Evolutionary conservation across 176 grass and related monocot species (phyloP), one percentile per base, ranked within the genome.

Genomic region (Triticum urartu): DNA sequence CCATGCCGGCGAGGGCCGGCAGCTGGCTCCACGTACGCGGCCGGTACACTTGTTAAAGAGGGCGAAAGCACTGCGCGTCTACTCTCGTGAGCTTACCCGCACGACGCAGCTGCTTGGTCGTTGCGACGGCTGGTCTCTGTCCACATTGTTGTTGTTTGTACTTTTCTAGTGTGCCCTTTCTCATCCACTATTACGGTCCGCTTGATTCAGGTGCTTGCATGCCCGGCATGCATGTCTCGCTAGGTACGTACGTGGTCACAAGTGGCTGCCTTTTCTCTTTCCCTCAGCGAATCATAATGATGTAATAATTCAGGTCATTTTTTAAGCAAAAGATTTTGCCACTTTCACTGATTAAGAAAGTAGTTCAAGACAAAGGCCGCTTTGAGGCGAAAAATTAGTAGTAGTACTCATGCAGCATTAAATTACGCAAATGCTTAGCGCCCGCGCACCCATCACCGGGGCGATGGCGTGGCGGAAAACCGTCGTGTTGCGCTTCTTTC

Each of bases 11-110:
- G 78, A 77, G 38, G 47, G 6, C 48, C 13, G 4, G 14, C 50
- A 45, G 26, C 26, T 26, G 26, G 9, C 40, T 3, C 40, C 40
- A 33, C 28, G 39, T 75, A 75, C n/a, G 63, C 40, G 40, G 35
- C 35, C 40, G 9, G 12, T 17, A 65, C 79, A 83, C 12, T 45
- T 56, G 73, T 21, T 33, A 33, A 75, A 33, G 64, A 59, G 40
- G 42, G 3, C 4, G 4, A 42, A 43, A 80, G 80, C 59, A 43
- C 76, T 52, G 47, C 80, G 60, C 85, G 28, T 68, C 26, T 26
- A 26, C 26, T 26, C 81, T 36, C 81, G 81, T 87, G 81, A 91
- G 10, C 74, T 32, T 72, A 34, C 39, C 73, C 25, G 84, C 78
- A 40, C 59, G 68, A 66, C 59, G 40, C 67, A 38, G 80, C 65